A percentile compares a stretch with the other conserved stretches of the same genome.
These are phyloP conservation scores for Puccinia coronata DNA, from an alignment of 1,284 basidiomycete species.

Conservation along the genomic window DNA sequence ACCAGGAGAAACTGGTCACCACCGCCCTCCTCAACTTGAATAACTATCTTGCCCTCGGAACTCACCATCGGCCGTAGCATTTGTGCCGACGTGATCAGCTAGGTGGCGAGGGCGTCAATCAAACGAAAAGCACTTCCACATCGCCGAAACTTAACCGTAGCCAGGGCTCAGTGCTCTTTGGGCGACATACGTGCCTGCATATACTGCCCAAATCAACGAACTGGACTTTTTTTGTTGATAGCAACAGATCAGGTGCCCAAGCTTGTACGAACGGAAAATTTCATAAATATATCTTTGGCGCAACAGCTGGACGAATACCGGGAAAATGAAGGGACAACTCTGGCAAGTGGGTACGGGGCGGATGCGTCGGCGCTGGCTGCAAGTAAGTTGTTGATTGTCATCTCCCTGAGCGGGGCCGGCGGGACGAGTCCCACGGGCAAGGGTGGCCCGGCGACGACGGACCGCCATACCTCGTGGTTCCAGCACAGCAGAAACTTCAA, in stretches of 20 bases:
- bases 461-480: background rate
- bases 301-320: constrained; percentile 2
- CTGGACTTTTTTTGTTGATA: constrained; percentile 21
- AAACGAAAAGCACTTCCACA: constrained; percentile 39
- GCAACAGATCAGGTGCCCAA: constrained; percentile 49
- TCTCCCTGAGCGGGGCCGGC: too few relatives aligned
- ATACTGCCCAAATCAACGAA: background rate
- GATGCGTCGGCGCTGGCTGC: background rate
- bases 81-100: constrained; percentile 94
- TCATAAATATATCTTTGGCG: too few relatives aligned
- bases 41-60: constrained; percentile 92
- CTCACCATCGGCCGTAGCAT: constrained; percentile 82
- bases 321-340: background rate
- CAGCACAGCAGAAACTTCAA: background rate
- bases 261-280: constrained; percentile 45
- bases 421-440: too few relatives aligned
- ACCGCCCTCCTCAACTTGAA: constrained; percentile 93
- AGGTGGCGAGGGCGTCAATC: constrained; percentile 65
- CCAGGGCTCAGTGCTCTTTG: constrained; percentile 61
- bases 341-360: background rate
- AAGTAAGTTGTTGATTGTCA: too few relatives aligned
- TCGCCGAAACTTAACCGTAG: constrained; percentile 56
- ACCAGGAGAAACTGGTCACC: constrained; percentile 90
- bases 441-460: too few relatives aligned
- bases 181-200: constrained; percentile 85